Conservation (phyloP, 768 basidiomycete genomes). For the Lactarius vividus region DNA sequence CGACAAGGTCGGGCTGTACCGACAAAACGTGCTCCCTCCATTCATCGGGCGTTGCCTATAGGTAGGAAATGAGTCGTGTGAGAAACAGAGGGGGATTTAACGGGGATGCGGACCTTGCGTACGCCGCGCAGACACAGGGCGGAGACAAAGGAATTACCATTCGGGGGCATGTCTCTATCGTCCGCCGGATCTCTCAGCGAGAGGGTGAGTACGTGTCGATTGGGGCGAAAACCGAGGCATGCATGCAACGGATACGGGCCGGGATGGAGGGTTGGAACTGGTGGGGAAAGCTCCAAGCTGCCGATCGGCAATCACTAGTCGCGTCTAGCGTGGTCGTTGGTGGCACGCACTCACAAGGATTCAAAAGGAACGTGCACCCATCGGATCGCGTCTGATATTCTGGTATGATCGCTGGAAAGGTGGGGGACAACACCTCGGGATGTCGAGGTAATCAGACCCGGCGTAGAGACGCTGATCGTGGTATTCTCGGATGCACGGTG, state of each 20-base stretch:
- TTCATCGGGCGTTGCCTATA: constrained; percentile 51
- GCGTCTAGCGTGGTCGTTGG: not conserved
- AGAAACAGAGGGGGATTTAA: constrained; percentile 8
- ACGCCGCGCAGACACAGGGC: constrained; percentile 66
- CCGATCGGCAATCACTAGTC: not conserved
- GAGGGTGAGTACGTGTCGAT: constrained; percentile 53
- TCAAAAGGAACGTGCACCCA: constrained; percentile 78
- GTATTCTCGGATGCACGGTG: constrained; percentile 5
- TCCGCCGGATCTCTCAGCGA: constrained; percentile 66
- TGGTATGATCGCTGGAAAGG: constrained; percentile 61
- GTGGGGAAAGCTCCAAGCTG: constrained; percentile 65
- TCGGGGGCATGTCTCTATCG: constrained; percentile 66
- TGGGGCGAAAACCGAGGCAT: constrained; percentile 55
- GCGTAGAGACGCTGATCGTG: constrained; percentile 50
- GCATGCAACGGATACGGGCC: constrained; percentile 57
- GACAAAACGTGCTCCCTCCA: constrained; percentile 55
- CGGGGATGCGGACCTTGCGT: constrained; percentile 51
- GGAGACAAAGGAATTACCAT: constrained; percentile 55
- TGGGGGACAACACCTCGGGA: constrained; percentile 76
- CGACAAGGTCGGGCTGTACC: constrained; percentile 65
- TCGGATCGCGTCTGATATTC: constrained; percentile 45
- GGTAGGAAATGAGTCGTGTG: not conserved
- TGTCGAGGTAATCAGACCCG: constrained; percentile 58
- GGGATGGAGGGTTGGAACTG: constrained; percentile 58
- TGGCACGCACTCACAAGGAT: constrained; percentile 58